phyloP scores from a whole-genome alignment of 495 filamentous ascomycete genomes.

The Venustampulla echinocandica region DNA sequence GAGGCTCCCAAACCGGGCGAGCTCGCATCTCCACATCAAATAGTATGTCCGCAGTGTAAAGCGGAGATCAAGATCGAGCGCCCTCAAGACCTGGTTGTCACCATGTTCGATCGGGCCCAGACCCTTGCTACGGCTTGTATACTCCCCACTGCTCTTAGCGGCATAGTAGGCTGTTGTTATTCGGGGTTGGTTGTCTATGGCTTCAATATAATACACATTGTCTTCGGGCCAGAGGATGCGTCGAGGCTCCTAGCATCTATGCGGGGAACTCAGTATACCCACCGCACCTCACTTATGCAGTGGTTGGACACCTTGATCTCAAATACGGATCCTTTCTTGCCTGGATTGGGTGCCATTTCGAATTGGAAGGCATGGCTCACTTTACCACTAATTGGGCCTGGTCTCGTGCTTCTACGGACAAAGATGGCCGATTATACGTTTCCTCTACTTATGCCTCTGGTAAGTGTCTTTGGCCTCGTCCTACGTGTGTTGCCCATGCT shows the following conservation, averaged over 20 bases:
- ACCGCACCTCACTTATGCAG: too few species aligned
- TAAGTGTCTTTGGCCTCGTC: slow-evolving; percentile 44
- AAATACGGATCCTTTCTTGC: slow-evolving; percentile 22
- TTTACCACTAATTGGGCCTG: slow-evolving; percentile 52
- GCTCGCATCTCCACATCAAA: slow-evolving; percentile 35
- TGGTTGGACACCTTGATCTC: slow-evolving; percentile 7
- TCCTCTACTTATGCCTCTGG: slow-evolving; percentile 48
- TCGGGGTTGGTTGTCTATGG: slow-evolving; percentile 51
- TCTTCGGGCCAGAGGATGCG: slow-evolving; percentile 56
- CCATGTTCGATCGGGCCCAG: slow-evolving; percentile 46
- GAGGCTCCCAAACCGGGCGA: slow-evolving; percentile 51
- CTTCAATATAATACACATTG: slow-evolving; percentile 47
- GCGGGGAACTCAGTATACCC: background rate
- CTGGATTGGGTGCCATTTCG: background rate
- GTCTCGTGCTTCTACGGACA: slow-evolving; percentile 52
- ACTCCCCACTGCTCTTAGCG: slow-evolving; percentile 9
- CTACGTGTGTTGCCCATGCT: slow-evolving; percentile 25
- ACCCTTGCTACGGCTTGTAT: slow-evolving; percentile 3
- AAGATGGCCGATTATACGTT: slow-evolving; percentile 49
- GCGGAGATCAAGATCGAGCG: slow-evolving; percentile 65
- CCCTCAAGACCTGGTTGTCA: slow-evolving; percentile 59
- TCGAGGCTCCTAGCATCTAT: slow-evolving; percentile 32
- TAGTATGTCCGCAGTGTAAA: slow-evolving; percentile 85
- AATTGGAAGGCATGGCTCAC: slow-evolving; percentile 38
- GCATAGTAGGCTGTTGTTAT: slow-evolving; percentile 21